Evolutionary conservation across 768 basidiomycete species (phyloP), one percentile per base, ranked within the genome.

Genomic region (Hypsizygus marmoreus): DNA sequence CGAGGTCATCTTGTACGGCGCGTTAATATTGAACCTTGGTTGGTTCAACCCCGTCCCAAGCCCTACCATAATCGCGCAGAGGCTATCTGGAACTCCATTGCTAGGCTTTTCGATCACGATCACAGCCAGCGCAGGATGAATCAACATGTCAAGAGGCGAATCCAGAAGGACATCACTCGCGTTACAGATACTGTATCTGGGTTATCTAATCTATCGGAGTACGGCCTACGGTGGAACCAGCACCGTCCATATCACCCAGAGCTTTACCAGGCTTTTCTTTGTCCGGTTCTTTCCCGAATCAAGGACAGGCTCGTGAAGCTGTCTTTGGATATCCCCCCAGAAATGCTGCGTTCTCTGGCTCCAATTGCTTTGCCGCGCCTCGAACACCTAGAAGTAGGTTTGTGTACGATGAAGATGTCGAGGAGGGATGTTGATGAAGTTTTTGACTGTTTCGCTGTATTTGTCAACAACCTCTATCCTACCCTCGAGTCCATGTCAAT

Each of bases 391-490:
- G 59, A 65, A 1, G 58, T 74, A 25, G 57, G 62, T 16, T 54
- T 77, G 22, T 65, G 62, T 45, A 72, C 74, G 2, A 62, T 59
- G 13, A 37, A 54, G 5, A 51, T 66, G 9, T 37, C 57, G 13
- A 40, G 47, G 25, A 42, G 45, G 4, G 58, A 72, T n/a, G 68
- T 76, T 40, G 53, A 65, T 30, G 40, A 65, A 13, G 52, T 56
- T 4, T 63, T 77, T 25, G 70, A 76, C 24, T 70, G 63, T 7
- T 69, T 77, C 23, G 55, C 63, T n/a, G 69, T 76, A 17, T 77
- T 78, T 48, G 47, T 77, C 43, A 69, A 76, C 60, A 72, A 69
- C 41, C 60, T 73, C 36, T 66, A 63, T 46, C 59, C 61, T 14
- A 59, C 68, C n/a, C 61, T 79, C 29, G 56, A 57, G 36, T 66